Evolutionary conservation across 768 basidiomycete genomes (phyloP), one percentile per base, ranked within the genome.

Genomic region (Boletus reticuloceps): DNA sequence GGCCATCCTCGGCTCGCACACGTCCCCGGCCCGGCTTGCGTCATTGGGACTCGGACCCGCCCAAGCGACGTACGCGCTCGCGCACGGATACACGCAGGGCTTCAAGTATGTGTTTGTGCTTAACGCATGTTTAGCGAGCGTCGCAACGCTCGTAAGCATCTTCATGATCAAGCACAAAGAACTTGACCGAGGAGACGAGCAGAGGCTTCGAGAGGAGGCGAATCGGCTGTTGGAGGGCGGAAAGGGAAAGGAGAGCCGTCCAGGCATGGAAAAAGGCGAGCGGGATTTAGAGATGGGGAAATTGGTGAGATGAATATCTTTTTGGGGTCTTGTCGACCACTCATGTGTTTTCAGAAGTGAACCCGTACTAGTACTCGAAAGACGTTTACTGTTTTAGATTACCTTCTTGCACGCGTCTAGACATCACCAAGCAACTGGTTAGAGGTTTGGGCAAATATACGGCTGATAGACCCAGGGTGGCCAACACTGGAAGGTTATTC

Each of bases 131-230:
- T 9, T 53, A 29, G 44, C 52, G 4, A 13, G 37, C 29, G 29
- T 53, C 3, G 52, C 44, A 22, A 25, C 20, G 29, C 17, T 47
- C 20, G n/a, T 7, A 2, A 50, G 49, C 49, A 19, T 50, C 43
- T 37, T 52, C 25, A 51, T 51, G 50, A 51, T 51, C 50, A 51
- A 44, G 25, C 50, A 51, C n/a, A 36, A 34, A 34, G 34, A 44
- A 14, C 51, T 52, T 14, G 9, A 19, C 11, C 43, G 51, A 20
- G 51, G 25, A 27, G 50, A 51, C 29, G 50, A 51, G 20, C 40
- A 42, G 3, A 42, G 7, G 31, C 47, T 48, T 37, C 22, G 47
- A 17, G 36, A 17, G 19, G 47, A 48, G 10, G 47, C 47, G 1
- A 36, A 37, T 14, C 47, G 7, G 17, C 10, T 27, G 20, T 47